Conservation (phyloP, 805 yeast genomes). For the Sugiyamaella marilandica region DNA sequence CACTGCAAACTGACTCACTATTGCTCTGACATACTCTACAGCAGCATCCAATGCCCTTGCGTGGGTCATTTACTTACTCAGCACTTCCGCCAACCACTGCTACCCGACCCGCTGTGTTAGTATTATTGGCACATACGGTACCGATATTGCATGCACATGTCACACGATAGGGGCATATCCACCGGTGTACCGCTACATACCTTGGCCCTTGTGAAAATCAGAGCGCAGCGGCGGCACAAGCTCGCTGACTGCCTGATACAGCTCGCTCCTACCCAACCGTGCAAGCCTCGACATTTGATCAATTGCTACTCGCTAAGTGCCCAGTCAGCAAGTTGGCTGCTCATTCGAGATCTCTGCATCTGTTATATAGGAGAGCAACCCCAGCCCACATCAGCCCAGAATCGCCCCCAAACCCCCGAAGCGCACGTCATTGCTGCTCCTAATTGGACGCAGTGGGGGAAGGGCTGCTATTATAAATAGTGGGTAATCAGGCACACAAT, state of each 20-base stretch:
- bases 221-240: constrained; percentile 74
- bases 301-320: neutral
- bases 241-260: constrained; percentile 43
- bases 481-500: neutral
- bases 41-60: too few species aligned
- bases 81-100: constrained; percentile 91
- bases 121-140: neutral
- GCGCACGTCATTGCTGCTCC: neutral
- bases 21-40: too few species aligned
- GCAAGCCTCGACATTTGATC: neutral
- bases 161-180: too few species aligned
- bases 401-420: neutral
- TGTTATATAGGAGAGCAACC: too few species aligned
- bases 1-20: too few species aligned
- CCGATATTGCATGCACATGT: neutral
- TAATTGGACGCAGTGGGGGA: neutral
- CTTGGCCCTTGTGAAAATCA: constrained; percentile 81
- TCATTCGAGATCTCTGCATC: too few species aligned
- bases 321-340: neutral
- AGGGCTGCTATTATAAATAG: neutral
- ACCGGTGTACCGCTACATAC: constrained; percentile 33
- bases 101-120: constrained; percentile 57
- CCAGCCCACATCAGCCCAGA: too few species aligned
- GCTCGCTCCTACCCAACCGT: constrained; percentile 5
- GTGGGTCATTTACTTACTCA: constrained; percentile 42